A percentile compares a stretch with the other conserved stretches of the same genome.
Conservation (phyloP, 352 stramenopile genomes). For the Phytopythium montanum region DNA sequence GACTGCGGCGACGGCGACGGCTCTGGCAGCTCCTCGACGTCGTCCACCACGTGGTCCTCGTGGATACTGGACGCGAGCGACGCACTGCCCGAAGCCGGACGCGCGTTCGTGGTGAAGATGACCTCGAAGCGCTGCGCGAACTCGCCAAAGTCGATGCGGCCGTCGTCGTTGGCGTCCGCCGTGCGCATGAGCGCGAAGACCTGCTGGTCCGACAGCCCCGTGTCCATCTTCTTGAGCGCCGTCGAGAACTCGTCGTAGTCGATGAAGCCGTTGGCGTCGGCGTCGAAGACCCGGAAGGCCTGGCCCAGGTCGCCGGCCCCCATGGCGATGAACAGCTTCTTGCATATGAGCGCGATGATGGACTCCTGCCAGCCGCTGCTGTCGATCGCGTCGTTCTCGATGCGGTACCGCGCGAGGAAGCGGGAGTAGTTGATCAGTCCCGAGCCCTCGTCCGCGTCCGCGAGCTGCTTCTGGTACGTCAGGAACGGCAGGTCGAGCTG, state of each 20-base stretch:
- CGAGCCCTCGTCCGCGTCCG: slow-evolving; percentile 75
- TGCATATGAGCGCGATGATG: slow-evolving; percentile 90
- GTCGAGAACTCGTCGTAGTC: slow-evolving; percentile 93
- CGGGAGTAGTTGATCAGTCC: slow-evolving; percentile 91
- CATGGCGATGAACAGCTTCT: slow-evolving; percentile 91
- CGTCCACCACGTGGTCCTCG: slow-evolving; percentile 2
- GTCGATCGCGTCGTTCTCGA: slow-evolving; percentile 87
- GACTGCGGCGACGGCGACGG: background rate
- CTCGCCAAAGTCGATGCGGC: slow-evolving; percentile 89
- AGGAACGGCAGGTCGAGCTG: slow-evolving; percentile 90
- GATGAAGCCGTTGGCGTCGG: slow-evolving; percentile 87
- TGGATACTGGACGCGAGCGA: slow-evolving; percentile 4
- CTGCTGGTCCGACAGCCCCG: slow-evolving; percentile 88
- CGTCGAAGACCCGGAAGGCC: slow-evolving; percentile 91
- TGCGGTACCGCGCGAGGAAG: slow-evolving; percentile 92
- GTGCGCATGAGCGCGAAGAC: slow-evolving; percentile 93
- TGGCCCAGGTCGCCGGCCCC: slow-evolving; percentile 86
- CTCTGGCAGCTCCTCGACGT: slow-evolving; percentile 4
- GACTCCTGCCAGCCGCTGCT: slow-evolving; percentile 87
- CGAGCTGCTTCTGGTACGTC: slow-evolving; percentile 86
- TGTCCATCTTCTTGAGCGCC: slow-evolving; percentile 90
- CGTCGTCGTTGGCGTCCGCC: slow-evolving; percentile 90
- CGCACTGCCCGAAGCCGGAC: slow-evolving; percentile 5
- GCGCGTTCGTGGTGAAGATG: slow-evolving; percentile 73
- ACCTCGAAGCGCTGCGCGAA: slow-evolving; percentile 91